Conservation (phyloP, 345 rosid genomes). For the Cardamine resedifolia region DNA sequence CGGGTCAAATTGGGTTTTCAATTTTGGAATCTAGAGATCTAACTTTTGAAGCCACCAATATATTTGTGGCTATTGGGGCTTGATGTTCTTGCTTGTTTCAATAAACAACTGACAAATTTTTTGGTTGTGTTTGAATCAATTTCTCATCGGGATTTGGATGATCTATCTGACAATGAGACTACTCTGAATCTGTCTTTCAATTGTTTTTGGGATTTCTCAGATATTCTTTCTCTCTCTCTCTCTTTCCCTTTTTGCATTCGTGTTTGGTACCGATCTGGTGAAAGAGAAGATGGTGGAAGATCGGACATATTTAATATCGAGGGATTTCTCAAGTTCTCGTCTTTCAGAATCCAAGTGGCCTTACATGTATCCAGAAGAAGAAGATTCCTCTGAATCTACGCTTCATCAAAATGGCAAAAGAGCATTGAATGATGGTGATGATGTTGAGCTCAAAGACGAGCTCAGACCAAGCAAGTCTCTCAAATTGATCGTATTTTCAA, state of each 20-base stretch:
- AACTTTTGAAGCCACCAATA: conserved; percentile 1
- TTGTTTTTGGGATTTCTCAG: conserved; percentile 2
- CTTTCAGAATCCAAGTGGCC: conserved; percentile 58
- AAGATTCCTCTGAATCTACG: conserved; percentile 31
- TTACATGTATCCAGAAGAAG: conserved; percentile 45
- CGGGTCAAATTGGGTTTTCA: background rate
- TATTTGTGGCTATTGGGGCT: background rate
- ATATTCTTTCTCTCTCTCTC: background rate
- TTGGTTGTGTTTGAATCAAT: background rate
- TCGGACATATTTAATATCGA: conserved; percentile 49
- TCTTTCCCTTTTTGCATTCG: conserved; percentile 1
- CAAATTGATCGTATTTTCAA: conserved; percentile 20
- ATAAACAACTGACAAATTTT: background rate
- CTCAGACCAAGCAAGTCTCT: conserved; percentile 36
- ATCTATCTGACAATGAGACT: conserved; percentile 8
- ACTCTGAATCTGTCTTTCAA: conserved; percentile 9
- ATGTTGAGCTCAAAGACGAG: conserved; percentile 11
- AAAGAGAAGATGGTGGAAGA: conserved; percentile 71
- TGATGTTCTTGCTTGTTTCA: background rate
- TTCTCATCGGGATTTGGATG: conserved; percentile 9
- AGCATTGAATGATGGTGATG: conserved; percentile 34
- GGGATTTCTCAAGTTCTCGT: conserved; percentile 69
- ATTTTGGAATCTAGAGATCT: conserved; percentile 45
- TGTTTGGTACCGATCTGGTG: conserved; percentile 15
- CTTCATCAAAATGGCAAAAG: conserved; percentile 46